Conservation (phyloP, 371 early-diverging fungal genomes). For the Rhizopus arrhizus region DNA sequence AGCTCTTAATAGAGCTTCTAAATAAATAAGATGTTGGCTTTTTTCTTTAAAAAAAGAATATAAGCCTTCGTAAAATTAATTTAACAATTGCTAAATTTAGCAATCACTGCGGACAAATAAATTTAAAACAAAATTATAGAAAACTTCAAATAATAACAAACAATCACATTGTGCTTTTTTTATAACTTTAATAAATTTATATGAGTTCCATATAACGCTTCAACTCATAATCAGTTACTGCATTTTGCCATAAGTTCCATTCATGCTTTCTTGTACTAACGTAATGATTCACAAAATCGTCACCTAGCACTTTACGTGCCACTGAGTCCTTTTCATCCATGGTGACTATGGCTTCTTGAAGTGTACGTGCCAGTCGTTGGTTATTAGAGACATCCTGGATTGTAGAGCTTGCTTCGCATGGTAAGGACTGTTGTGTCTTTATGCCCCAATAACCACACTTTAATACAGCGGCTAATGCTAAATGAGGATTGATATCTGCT, state of each 20-base stretch:
- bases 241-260: slow-evolving; percentile 70
- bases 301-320: slow-evolving; percentile 76
- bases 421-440: slow-evolving; percentile 57
- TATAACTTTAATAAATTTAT: background rate
- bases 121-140: too few relatives aligned
- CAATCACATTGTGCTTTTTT: too few relatives aligned
- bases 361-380: slow-evolving; percentile 61
- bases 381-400: slow-evolving; percentile 15
- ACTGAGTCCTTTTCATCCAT: slow-evolving; percentile 71
- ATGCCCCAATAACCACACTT: slow-evolving; percentile 83
- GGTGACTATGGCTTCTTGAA: slow-evolving; percentile 66
- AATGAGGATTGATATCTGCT: slow-evolving; percentile 81
- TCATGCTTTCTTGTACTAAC: slow-evolving; percentile 74
- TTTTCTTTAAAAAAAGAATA: too few relatives aligned
- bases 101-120: too few relatives aligned
- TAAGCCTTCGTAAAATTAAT: too few relatives aligned
- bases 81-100: too few relatives aligned
- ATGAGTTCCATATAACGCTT: slow-evolving; percentile 74
- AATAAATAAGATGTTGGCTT: too few relatives aligned
- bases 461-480: slow-evolving; percentile 77
- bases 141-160: too few relatives aligned
- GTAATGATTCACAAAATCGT: slow-evolving; percentile 81
- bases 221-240: slow-evolving; percentile 80
- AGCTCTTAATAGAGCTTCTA: too few relatives aligned
- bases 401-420: slow-evolving; percentile 41